Base-by-base conservation (phyloP, 2,329 filamentous ascomycete species). In the Exophiala sp. region DNA sequence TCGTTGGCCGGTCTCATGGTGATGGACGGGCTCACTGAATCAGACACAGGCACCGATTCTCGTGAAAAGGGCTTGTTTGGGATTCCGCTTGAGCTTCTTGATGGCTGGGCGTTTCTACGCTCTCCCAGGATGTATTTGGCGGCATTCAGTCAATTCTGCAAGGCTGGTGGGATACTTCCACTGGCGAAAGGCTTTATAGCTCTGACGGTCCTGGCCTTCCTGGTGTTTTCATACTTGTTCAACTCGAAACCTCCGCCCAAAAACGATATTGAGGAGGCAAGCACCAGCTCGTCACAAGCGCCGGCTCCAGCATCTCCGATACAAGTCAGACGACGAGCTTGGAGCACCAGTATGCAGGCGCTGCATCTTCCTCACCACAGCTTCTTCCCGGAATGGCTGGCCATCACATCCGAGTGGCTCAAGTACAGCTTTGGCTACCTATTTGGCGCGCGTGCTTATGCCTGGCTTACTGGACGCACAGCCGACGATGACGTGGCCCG, bases 1-100 rank as follows among this genome's bases (percentile, higher is more conserved):
- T 91, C 90, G 14, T 78, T 97, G 52, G 91, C 90, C 19, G 89
- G 88, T 11, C 74, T 97, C 14, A 95, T 97, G 90, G 78, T 96
- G 27, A 71, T 95, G 59, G 89, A 96, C 69, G 88, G 88, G 1
- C 75, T 90, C 48, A 76, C 77, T 29, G 79, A 85, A 64, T 71
- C 82, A 59, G 79, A 88, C 68, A 68, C 80, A 64, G 78, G 80
- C 60, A 78, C 75, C 40, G 82, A 86, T 43, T 75, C 75, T 1
- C 74, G 82, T 4, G 74, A 80, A 43, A 83, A 83, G 39, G 85
- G 85, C 2, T 74, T 90, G 11, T 78, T 81, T 53, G 79, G 81
- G 18, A 52, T 86, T 14, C 85, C 85, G 1, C 56, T 82, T 19
- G 76, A 81, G 13, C 62, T 84, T 2, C 66, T 86, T 29, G 68